Percentiles rank a stretch among this genome's conserved stretches.
phyloP scores from a whole-genome alignment of 225 moss, liverwort and hornwort species.

The Pleurozium schreberi region DNA sequence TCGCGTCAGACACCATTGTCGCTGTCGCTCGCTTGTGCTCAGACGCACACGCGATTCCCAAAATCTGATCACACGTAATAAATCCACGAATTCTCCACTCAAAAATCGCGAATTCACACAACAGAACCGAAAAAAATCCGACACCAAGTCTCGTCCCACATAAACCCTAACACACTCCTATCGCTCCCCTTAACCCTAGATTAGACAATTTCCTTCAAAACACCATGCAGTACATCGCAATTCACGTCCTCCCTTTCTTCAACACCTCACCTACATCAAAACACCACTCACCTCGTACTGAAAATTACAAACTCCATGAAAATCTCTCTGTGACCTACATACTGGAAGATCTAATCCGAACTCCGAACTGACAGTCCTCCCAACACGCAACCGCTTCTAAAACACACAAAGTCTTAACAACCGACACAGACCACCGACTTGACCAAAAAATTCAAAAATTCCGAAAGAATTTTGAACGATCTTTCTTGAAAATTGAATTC shows the following conservation, averaged over 20 bases:
- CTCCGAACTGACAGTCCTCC: background rate
- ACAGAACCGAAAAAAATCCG: background rate
- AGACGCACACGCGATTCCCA: constrained; percentile 6
- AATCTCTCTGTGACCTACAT: background rate
- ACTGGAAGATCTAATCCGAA: background rate
- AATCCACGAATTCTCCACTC: background rate
- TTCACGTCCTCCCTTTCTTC: background rate
- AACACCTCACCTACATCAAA: background rate
- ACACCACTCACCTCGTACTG: background rate
- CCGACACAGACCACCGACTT: background rate
- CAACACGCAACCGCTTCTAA: background rate
- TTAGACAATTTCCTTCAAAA: background rate
- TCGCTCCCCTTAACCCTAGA: background rate
- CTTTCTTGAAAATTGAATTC: background rate
- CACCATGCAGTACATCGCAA: background rate
- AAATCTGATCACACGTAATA: background rate
- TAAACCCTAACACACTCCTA: background rate
- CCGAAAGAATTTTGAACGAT: background rate
- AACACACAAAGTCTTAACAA: background rate
- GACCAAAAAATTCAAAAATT: background rate
- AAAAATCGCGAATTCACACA: background rate
- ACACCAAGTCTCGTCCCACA: background rate
- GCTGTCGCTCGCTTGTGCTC: constrained; percentile 22
- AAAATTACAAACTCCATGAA: background rate
- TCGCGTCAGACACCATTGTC: constrained; percentile 84